Percentiles rank a stretch among this genome's conserved stretches.
Conservation (phyloP, 2,329 filamentous ascomycete species). For the Xylariaceae sp. region DNA sequence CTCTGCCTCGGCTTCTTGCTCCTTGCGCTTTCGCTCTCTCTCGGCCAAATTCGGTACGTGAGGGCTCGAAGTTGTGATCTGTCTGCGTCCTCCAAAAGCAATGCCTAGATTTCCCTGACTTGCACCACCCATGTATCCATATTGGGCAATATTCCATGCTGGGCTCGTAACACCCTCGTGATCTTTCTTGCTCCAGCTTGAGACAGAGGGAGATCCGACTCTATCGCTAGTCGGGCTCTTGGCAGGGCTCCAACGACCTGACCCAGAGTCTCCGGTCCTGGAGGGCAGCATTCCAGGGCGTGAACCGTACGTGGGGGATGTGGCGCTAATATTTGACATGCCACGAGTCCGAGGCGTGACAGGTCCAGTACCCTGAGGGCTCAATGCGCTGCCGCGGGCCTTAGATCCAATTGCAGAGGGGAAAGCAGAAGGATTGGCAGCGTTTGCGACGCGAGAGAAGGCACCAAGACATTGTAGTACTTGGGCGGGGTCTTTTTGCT, state of each 20-base stretch:
- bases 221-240: slow-evolving; percentile 56
- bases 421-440: slow-evolving; percentile 69
- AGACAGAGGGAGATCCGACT: slow-evolving; percentile 57
- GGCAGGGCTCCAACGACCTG: slow-evolving; percentile 58
- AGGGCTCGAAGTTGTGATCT: slow-evolving; percentile 83
- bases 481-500: slow-evolving; percentile 92
- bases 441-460: slow-evolving; percentile 83
- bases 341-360: slow-evolving; percentile 47
- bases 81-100: slow-evolving; percentile 82
- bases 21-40: slow-evolving; percentile 67
- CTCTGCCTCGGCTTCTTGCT: slow-evolving; percentile 56
- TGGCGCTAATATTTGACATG: slow-evolving; percentile 55
- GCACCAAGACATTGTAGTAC: slow-evolving; percentile 88
- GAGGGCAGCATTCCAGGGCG: slow-evolving; percentile 41
- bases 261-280: slow-evolving; percentile 50
- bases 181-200: slow-evolving; percentile 83
- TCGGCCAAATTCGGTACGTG: slow-evolving; percentile 76
- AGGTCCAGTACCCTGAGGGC: slow-evolving; percentile 62
- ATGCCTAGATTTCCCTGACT: slow-evolving; percentile 95
- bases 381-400: slow-evolving; percentile 52
- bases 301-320: slow-evolving; percentile 46
- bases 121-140: slow-evolving; percentile 96
- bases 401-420: slow-evolving; percentile 73
- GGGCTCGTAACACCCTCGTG: slow-evolving; percentile 79
- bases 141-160: slow-evolving; percentile 98